phyloP scores from a whole-genome alignment of 2,329 filamentous ascomycete species.

The Trichoderma afroharzianum region DNA sequence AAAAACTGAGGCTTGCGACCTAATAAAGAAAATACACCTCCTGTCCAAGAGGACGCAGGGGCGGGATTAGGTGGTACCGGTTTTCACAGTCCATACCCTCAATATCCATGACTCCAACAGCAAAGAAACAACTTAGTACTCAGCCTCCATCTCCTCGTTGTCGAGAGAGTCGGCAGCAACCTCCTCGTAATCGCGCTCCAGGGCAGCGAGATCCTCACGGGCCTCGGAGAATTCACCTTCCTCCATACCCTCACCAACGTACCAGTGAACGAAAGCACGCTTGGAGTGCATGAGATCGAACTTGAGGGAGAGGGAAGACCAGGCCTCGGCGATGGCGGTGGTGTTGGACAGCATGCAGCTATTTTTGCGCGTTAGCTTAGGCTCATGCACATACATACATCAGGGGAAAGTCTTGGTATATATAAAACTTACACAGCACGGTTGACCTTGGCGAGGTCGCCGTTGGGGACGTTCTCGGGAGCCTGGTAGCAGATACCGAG shows the following conservation, averaged over 20 bases:
- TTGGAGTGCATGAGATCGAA: conserved; percentile 99
- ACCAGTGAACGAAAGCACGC: conserved; percentile 99
- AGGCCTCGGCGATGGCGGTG: conserved; percentile 96
- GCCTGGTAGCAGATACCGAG: conserved; percentile 99
- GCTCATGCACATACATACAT: no score
- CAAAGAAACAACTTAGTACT: conserved; percentile 64
- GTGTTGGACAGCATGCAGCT: conserved; percentile 99
- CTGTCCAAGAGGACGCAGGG: conserved; percentile 28
- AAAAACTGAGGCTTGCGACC: conserved; percentile 36
- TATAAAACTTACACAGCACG: conserved; percentile 81
- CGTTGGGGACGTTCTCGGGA: conserved; percentile 91
- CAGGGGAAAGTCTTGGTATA: not conserved
- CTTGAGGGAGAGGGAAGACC: conserved; percentile 93
- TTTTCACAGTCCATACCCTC: conserved; percentile 17
- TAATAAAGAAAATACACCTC: conserved; percentile 39
- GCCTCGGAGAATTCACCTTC: conserved; percentile 99
- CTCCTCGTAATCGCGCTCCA: conserved; percentile 99
- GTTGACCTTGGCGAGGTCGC: conserved; percentile 95
- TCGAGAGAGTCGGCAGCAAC: conserved; percentile 92
- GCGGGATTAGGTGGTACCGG: conserved; percentile 27
- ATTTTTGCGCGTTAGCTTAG: conserved; percentile 16
- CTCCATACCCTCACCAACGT: conserved; percentile 99
- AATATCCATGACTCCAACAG: conserved; percentile 16
- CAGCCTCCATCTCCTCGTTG: conserved; percentile 80
- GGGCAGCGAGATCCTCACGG: conserved; percentile 93